Base-by-base conservation (phyloP, 2,329 filamentous ascomycete genomes). In the Passalora sequoiae region DNA sequence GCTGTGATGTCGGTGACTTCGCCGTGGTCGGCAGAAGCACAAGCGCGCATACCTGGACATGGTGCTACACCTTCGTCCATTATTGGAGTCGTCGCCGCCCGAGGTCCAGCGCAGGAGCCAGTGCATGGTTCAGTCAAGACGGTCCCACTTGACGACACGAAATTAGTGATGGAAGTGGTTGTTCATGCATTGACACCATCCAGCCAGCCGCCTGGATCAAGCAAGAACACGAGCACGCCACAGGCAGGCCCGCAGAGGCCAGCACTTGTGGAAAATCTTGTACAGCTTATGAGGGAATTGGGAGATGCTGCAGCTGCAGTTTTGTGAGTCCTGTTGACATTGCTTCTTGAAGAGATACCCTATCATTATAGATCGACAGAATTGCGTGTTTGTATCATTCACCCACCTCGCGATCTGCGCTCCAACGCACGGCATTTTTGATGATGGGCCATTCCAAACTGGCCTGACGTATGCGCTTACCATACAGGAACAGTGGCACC, bases 401-500 rank as follows among this genome's bases (percentile, higher is more conserved):
- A n/a, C 40, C 45, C 10, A 25, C 31, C 15, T 47, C 40, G 4
- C 45, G 40, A 28, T 44, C 45, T 15, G 30, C 8, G 20, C 27
- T 31, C 45, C 45, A 40, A 15, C 27, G 28, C 15, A 47, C 40
- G n/a, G 30, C 30, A 4, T 24, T 31, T 8, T 20, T 13, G 7
- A 44, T 43, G 27, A 75, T 47, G 1, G 55, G 55, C 76, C 75
- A 80, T 9, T 67, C 53, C 69, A 71, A 72, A 1, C 70, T 73
- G 4, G 57, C 59, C 39, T 69, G 63, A 17, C 76, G 67, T 33
- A 80, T 68, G 13, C 45, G 44, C 50, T 70, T 72, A 6, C 76
- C 77, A 63, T 66, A 78, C 39, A 77, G 38, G 56, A 71, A 80
- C 7, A 80, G 59, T 1, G 73, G 73, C 19, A 77, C 55, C 66